Evolutionary conservation across 768 basidiomycete genomes (phyloP).

Genomic region (Panus rudis): DNA sequence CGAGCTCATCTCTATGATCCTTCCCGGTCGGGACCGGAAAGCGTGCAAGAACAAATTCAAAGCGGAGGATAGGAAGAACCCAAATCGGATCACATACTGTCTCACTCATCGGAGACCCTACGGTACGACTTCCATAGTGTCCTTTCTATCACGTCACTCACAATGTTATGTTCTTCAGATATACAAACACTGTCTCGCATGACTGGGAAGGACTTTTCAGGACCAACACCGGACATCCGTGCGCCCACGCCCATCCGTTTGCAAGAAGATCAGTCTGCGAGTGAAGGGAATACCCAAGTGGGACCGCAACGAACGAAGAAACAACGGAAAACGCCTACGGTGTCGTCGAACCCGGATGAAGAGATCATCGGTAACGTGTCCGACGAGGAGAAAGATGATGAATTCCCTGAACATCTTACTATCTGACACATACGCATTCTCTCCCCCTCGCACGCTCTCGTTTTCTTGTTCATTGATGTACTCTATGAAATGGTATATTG

Average conservation of each 20-base stretch:
- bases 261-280: slow-evolving; percentile 12
- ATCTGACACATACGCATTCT: too few species aligned
- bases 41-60: slow-evolving; percentile 94
- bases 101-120: slow-evolving; percentile 72
- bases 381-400: slow-evolving; percentile 8
- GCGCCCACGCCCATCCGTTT: slow-evolving; percentile 31
- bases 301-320: not conserved
- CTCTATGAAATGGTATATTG: too few species aligned
- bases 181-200: slow-evolving; percentile 67
- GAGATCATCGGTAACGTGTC: slow-evolving; percentile 18
- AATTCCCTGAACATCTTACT: too few species aligned
- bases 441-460: too few species aligned
- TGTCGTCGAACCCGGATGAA: slow-evolving; percentile 9
- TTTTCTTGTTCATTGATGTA: too few species aligned
- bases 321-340: slow-evolving; percentile 8
- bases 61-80: slow-evolving; percentile 77
- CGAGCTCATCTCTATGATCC: slow-evolving; percentile 79
- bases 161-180: slow-evolving; percentile 34
- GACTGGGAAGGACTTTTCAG: slow-evolving; percentile 83
- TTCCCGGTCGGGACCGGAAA: slow-evolving; percentile 80
- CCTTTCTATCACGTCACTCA: too few species aligned
- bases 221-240: slow-evolving; percentile 66
- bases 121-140: slow-evolving; percentile 39
- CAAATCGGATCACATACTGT: slow-evolving; percentile 66
- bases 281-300: not conserved